phyloP scores from a whole-genome alignment of 2,329 filamentous ascomycete species.

The Ophiostoma sp. region DNA sequence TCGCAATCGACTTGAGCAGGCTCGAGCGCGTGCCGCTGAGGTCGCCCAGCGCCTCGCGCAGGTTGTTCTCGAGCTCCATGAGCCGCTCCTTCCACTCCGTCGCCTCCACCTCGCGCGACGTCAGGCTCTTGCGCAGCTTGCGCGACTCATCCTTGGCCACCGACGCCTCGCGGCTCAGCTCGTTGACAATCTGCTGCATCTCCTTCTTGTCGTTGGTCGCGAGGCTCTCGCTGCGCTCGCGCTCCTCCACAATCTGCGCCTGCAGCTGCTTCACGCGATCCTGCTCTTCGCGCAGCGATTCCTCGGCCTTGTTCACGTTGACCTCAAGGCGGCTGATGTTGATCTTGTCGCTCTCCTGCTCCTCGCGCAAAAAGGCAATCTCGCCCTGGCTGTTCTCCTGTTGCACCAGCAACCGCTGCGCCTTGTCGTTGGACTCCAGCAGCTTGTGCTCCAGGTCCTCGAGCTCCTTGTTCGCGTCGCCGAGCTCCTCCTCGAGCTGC shows the following conservation, averaged over 20 bases:
- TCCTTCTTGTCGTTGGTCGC: conserved; percentile 89
- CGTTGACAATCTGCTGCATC: conserved; percentile 86
- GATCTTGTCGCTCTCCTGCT: conserved; percentile 96
- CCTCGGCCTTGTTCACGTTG: conserved; percentile 70
- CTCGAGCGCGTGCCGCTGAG: conserved; percentile 79
- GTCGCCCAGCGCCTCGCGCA: conserved; percentile 82
- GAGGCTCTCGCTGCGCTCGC: conserved; percentile 79
- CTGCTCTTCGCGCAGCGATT: conserved; percentile 75
- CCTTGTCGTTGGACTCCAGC: conserved; percentile 79
- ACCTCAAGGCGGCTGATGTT: conserved; percentile 92
- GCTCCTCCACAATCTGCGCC: conserved; percentile 69
- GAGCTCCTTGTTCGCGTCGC: conserved; percentile 79
- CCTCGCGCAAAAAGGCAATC: conserved; percentile 89
- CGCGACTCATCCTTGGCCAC: conserved; percentile 80
- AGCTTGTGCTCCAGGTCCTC: conserved; percentile 80
- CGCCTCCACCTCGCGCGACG: conserved; percentile 79
- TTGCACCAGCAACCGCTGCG: conserved; percentile 80
- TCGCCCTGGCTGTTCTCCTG: conserved; percentile 89
- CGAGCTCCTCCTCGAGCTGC: conserved; percentile 74
- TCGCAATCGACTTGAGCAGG: conserved; percentile 77
- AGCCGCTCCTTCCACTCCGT: conserved; percentile 86
- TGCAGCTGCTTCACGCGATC: conserved; percentile 69
- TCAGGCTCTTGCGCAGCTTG: conserved; percentile 74
- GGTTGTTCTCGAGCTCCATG: conserved; percentile 80
- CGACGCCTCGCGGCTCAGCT: conserved; percentile 79